These are phyloP conservation scores for Cordyceps farinosa DNA, from an alignment of 2,329 filamentous ascomycete species.

Conservation along the genomic window DNA sequence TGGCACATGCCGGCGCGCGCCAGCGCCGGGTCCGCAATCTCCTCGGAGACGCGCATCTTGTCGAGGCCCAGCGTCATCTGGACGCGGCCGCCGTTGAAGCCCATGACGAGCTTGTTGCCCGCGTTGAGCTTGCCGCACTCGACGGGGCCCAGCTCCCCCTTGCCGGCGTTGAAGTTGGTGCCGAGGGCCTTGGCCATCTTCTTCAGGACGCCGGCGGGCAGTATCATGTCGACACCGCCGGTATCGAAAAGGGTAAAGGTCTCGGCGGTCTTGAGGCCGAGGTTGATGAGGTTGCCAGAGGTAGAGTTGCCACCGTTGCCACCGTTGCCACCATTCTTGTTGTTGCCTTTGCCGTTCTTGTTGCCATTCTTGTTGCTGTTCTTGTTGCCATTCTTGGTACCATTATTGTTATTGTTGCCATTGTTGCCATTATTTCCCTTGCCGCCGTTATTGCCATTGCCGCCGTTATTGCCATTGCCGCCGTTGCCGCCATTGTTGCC, in stretches of 20 bases:
- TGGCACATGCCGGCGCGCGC: background rate
- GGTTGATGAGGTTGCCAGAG: background rate
- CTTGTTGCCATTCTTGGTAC: background rate
- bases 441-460: background rate
- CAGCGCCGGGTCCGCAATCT: background rate
- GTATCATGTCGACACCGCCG: background rate
- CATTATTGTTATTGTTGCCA: background rate
- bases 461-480: background rate
- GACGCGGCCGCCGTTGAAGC: constrained; percentile 2
- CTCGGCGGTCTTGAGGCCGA: background rate
- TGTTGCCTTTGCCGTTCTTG: background rate
- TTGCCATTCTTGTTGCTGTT: background rate
- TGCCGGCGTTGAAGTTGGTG: background rate
- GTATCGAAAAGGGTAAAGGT: constrained; percentile 1
- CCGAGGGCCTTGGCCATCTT: background rate
- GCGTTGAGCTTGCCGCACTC: constrained; percentile 5
- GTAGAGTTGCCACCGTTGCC: background rate
- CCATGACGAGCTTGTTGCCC: constrained; percentile 10
- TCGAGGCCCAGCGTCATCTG: background rate
- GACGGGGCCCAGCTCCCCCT: background rate
- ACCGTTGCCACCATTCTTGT: background rate
- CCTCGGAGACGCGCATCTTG: constrained; percentile 1
- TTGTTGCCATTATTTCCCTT: background rate
- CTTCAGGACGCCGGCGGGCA: background rate
- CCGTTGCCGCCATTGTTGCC: background rate